Evolutionary conservation across 257 asterid species (phyloP).

Genomic region (Plantago ovata): DNA sequence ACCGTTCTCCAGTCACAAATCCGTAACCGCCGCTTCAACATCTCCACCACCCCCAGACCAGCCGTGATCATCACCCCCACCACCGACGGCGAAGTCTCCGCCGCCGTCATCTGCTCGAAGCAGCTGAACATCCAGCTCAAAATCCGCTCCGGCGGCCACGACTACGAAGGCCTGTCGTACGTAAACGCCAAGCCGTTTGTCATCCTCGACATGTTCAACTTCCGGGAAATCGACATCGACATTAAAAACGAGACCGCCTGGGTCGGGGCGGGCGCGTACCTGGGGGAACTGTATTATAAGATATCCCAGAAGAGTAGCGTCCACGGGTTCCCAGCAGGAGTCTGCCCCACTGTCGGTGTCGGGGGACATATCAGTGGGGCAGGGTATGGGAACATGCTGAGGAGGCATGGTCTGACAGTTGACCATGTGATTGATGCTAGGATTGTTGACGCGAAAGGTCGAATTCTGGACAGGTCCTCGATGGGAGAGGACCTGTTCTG

Average conservation of each 20-base stretch:
- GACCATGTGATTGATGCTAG: constrained; percentile 54
- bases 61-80: constrained; percentile 40
- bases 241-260: constrained; percentile 38
- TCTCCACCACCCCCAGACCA: constrained; percentile 42
- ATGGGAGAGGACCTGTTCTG: constrained; percentile 69
- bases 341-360: constrained; percentile 55
- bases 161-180: constrained; percentile 52
- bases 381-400: constrained; percentile 49
- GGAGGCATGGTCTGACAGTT: constrained; percentile 47
- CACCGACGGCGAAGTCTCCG: constrained; percentile 30
- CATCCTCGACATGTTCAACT: constrained; percentile 50
- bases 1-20: constrained; percentile 32
- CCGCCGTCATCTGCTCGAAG: constrained; percentile 44
- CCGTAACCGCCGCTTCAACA: constrained; percentile 52
- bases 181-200: constrained; percentile 33
- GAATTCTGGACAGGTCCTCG: constrained; percentile 31
- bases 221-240: constrained; percentile 33
- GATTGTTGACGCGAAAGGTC: constrained; percentile 41
- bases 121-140: constrained; percentile 45
- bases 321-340: constrained; percentile 46
- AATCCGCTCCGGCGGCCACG: constrained; percentile 69
- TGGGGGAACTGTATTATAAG: constrained; percentile 55
- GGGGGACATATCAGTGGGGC: constrained; percentile 68
- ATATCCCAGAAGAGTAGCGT: constrained; percentile 39
- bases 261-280: constrained; percentile 50